Base-by-base conservation (phyloP, 352 stramenopile genomes). In the Pelagophyceae sp. region DNA sequence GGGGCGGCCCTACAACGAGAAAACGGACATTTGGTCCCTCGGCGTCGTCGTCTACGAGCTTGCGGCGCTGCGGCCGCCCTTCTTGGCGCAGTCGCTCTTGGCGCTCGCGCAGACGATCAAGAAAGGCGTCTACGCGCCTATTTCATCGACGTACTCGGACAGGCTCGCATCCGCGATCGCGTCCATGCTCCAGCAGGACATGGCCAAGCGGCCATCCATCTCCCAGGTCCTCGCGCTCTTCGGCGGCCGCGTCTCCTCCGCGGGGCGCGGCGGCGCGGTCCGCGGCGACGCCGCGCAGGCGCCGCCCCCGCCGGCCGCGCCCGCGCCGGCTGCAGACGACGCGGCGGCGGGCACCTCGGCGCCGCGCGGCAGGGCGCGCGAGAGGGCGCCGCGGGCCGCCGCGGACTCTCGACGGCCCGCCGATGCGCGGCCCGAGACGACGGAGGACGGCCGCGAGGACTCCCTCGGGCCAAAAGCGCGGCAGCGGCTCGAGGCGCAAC, bases 21-120 rank as follows among this genome's bases (percentile, higher is more conserved):
- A 92, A 80, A 92, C 88, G 0, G 90, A 95, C 74, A 78, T 95
- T 37, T 95, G 90, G 90, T 92, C 87, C 38, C 78, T 92, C 15
- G 90, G 90, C 0, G 92, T 88, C 72, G 82, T 95, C 20, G 65
- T 94, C 6, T 95, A 91, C 81, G 90, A 95, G 81, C 82, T 94
- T 72, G 78, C 65, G 1, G 88, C 87, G 27, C 86, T 93, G 72
- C 25, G 64, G n/a, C 87, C 91, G 38, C 85, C 88, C 19, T 95
- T 95, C 77, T 81, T 87, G 1, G 90, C 87, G 19, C 82, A 38
- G 27, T 82, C 60, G 31, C 19, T 83, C 0, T 31, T 77, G 0
- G 60, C 32, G 31, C 64, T 84, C 31, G 74, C 80, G 6, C n/a
- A 70, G 58, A 74, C 51, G 32, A 84, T 84, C 54, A 29, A 25